These are phyloP conservation scores for Alternaria hordeiaustralica DNA, from an alignment of 2,329 filamentous ascomycete species.

Conservation along the genomic window DNA sequence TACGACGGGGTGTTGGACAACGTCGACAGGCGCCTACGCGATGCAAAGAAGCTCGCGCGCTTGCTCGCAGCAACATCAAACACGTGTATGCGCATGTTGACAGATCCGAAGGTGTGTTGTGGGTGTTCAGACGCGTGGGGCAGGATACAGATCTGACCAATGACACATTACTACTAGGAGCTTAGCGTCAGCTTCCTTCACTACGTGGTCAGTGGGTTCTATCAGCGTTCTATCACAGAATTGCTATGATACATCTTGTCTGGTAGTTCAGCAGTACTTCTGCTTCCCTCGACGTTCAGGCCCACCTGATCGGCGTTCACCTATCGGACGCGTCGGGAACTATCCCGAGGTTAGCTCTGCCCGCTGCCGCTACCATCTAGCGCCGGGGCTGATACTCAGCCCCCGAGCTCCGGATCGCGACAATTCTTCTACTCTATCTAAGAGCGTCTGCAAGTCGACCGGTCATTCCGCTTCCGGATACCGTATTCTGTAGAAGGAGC, in stretches of 20 bases:
- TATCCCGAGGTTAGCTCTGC: not conserved
- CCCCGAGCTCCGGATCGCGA: not conserved
- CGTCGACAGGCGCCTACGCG: not conserved
- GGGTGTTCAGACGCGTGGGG: not conserved
- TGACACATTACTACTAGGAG: not conserved
- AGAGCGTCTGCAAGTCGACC: not conserved
- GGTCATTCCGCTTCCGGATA: not conserved
- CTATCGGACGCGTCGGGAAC: not conserved
- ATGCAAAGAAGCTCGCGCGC: not conserved
- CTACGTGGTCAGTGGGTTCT: not conserved
- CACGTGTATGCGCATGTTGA: not conserved
- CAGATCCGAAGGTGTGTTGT: not conserved
- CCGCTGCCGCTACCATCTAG: not conserved
- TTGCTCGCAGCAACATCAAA: not conserved
- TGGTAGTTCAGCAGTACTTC: not conserved
- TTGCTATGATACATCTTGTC: not conserved
- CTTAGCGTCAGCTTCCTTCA: not conserved
- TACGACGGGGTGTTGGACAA: not conserved
- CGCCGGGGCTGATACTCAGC: not conserved
- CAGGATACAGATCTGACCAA: not conserved
- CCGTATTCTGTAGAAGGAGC: not conserved
- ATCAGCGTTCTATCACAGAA: not conserved
- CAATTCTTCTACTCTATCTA: not conserved
- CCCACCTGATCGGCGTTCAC: not conserved
- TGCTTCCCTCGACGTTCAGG: not conserved